These are phyloP conservation scores for Pneumocystis murina DNA, from an alignment of 1,139 yeast genomes.

Conservation along the genomic window DNA sequence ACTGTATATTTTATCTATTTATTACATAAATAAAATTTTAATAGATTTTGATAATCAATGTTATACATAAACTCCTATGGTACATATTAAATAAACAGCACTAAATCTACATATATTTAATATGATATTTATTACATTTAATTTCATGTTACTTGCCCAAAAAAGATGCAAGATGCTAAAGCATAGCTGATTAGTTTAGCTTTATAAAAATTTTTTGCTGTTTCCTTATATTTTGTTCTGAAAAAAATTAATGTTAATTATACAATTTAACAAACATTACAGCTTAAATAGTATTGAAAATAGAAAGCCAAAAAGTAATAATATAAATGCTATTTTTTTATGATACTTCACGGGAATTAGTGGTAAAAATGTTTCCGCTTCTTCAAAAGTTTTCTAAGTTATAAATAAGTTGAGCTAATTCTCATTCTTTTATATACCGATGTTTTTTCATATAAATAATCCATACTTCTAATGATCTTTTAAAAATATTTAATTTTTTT, in stretches of 20 bases:
- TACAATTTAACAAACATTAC: background rate
- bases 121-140: background rate
- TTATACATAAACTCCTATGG: constrained; percentile 16
- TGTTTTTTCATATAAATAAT: constrained; percentile 3
- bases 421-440: background rate
- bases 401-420: background rate
- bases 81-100: constrained; percentile 15
- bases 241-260: background rate
- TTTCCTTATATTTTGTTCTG: constrained; percentile 7
- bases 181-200: constrained; percentile 9
- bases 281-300: constrained; percentile 11
- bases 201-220: constrained; percentile 9
- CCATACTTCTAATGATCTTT: constrained; percentile 1
- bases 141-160: background rate
- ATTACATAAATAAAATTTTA: background rate
- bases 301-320: constrained; percentile 11
- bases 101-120: constrained; percentile 13
- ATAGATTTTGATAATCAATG: background rate
- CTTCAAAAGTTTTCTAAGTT: constrained; percentile 10
- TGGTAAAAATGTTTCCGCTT: constrained; percentile 11
- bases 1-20: background rate
- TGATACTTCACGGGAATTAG: constrained; percentile 9
- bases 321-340: constrained; percentile 8
- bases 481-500: background rate
- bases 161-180: constrained; percentile 10